phyloP scores from a whole-genome alignment of 2,329 filamentous ascomycete genomes.

The Aspergillus sp. region DNA sequence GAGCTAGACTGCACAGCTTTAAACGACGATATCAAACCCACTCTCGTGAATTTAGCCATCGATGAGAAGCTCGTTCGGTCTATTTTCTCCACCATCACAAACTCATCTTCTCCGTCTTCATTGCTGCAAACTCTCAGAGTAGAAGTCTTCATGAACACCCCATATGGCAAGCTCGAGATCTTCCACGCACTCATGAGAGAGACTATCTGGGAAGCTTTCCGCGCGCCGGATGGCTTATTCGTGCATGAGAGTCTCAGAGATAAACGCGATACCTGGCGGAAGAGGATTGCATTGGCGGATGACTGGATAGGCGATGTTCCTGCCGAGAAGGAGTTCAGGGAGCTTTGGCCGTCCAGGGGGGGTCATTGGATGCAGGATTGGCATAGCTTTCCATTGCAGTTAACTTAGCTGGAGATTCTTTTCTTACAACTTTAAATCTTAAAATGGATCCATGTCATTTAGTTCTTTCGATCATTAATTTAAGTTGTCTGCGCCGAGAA shows the following conservation, averaged over 20 bases:
- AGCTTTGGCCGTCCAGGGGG: slow-evolving; percentile 2
- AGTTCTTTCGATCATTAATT: too few relatives aligned
- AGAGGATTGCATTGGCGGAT: not conserved
- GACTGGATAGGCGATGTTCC: slow-evolving; percentile 1
- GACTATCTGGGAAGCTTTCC: not conserved
- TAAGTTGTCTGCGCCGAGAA: too few relatives aligned
- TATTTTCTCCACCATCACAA: slow-evolving; percentile 1
- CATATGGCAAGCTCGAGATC: not conserved
- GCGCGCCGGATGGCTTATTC: not conserved
- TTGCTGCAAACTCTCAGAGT: not conserved
- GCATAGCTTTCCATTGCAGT: slow-evolving; percentile 2
- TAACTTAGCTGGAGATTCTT: not conserved
- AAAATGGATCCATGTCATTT: too few relatives aligned
- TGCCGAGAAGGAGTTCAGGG: not conserved
- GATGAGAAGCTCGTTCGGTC: slow-evolving; percentile 1
- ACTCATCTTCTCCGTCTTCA: not conserved
- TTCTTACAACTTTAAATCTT: not conserved
- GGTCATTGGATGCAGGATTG: slow-evolving; percentile 2
- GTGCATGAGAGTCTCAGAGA: slow-evolving; percentile 1
- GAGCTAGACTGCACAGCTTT: slow-evolving; percentile 3
- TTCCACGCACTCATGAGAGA: not conserved
- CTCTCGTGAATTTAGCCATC: not conserved
- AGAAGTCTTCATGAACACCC: not conserved
- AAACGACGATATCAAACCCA: not conserved
- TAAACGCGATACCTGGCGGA: not conserved